Evolutionary conservation across 345 rosid genomes (phyloP), one percentile per base, ranked within the genome.

Genomic region (Salix dunnii): DNA sequence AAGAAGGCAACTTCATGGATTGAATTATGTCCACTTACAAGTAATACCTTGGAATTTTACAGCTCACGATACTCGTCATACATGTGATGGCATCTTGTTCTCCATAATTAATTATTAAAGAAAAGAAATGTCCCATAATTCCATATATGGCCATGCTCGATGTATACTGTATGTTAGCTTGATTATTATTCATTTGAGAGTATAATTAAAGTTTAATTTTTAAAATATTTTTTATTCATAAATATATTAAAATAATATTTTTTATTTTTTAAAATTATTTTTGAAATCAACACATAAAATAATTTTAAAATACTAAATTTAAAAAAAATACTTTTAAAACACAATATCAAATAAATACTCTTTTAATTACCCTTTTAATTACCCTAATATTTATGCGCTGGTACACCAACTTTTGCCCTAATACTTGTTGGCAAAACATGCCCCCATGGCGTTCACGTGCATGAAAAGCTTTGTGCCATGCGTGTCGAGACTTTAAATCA

Each of bases 391-490:
- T 14, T 46, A 14, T 1, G 3, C 49, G 49, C 0, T 46, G 49
- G 18, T 13, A 14, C 49, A 46, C 49, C 49, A 46, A 46, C 18
- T 46, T 46, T 46, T 46, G 49, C 49, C 49, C 49, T 14, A 58
- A 23, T 58, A 7, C 21, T 21, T 53, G 25, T 53, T 6, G 21
- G 60, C 11, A 21, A 21, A 53, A 53, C 60, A 53, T 53, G 60
- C 43, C 70, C 74, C 67, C 81, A 42, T 71, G 81, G 76, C 83
- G 66, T 3, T 70, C 84, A 81, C 61, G 78, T 81, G 68, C 76
- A 75, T 63, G 71, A 76, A 68, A 66, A 38, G 38, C 77, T 27
- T 62, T 70, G 61, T 36, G 49, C 27, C 27, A 40, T 33, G 36
- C 36, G 36, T n/a, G 12, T 27, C 42, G 0, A 12, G 23, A 0